Percentiles rank a stretch among this genome's conserved stretches.
These are phyloP conservation scores for Leucaena leucocephala DNA, from an alignment of 306 rosid species.

Conservation along the genomic window DNA sequence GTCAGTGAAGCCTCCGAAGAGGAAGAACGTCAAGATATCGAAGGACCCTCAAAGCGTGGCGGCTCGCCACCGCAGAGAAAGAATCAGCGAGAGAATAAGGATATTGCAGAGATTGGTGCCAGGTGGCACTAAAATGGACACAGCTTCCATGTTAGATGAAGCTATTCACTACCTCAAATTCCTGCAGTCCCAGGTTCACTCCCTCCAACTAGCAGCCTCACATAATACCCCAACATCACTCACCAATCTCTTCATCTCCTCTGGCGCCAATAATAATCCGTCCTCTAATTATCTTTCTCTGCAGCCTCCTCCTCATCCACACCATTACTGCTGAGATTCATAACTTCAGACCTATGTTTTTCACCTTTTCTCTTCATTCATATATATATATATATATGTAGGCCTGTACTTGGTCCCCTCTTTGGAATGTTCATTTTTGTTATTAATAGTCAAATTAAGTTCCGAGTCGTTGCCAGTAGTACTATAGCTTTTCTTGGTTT, in stretches of 20 bases:
- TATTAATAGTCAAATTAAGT: background rate
- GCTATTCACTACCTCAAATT: slow-evolving; percentile 91
- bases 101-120: slow-evolving; percentile 88
- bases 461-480: background rate
- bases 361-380: background rate
- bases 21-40: slow-evolving; percentile 82
- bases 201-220: slow-evolving; percentile 46
- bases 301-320: background rate
- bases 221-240: background rate
- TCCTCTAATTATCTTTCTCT: slow-evolving; percentile 28
- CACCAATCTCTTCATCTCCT: background rate
- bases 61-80: slow-evolving; percentile 85
- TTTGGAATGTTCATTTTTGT: background rate
- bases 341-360: too few species aligned
- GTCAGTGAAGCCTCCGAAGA: slow-evolving; percentile 67
- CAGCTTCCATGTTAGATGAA: slow-evolving; percentile 92
- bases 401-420: background rate
- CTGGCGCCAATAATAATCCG: background rate
- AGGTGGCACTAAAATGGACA: slow-evolving; percentile 93
- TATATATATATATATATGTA: too few species aligned
- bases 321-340: background rate
- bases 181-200: slow-evolving; percentile 66
- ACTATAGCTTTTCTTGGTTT: background rate
- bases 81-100: slow-evolving; percentile 84
- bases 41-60: slow-evolving; percentile 97